phyloP scores from a whole-genome alignment of 2,329 filamentous ascomycete species.

The Botrytis byssoidea region DNA sequence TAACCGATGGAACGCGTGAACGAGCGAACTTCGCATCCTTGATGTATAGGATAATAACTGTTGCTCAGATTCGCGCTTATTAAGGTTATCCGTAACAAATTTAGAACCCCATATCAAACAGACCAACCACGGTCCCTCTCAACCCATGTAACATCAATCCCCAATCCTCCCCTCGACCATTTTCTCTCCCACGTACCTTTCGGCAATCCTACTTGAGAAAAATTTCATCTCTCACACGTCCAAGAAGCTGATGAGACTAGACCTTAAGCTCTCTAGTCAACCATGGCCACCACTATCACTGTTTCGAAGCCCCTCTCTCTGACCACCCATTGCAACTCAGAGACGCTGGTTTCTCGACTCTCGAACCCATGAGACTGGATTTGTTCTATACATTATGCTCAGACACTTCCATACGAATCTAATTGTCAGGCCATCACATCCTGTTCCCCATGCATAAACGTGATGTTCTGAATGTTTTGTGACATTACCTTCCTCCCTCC shows the following conservation, averaged over 20 bases:
- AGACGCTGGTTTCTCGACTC: conserved; percentile 23
- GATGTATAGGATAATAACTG: not conserved
- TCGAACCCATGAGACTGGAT: conserved; percentile 16
- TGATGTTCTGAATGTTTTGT: conserved; percentile 19
- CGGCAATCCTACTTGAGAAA: not conserved
- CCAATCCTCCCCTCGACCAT: not conserved
- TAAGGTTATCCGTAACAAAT: not conserved
- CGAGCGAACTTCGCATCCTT: not conserved
- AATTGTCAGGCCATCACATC: conserved; percentile 25
- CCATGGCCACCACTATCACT: not conserved
- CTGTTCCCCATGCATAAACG: conserved; percentile 23
- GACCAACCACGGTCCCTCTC: conserved; percentile 4
- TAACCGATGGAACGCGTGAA: not conserved
- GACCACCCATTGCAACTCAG: conserved; percentile 24
- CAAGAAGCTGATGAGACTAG: not conserved
- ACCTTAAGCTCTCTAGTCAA: not conserved
- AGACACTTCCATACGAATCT: conserved; percentile 19
- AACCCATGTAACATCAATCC: not conserved
- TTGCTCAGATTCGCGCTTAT: not conserved
- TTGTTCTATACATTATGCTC: conserved; percentile 19
- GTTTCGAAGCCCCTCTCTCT: conserved; percentile 26
- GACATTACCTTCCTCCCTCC: conserved; percentile 5
- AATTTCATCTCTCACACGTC: not conserved
- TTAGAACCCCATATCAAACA: conserved; percentile 8
- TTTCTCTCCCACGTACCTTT: not conserved